Conservation (phyloP, 2,329 filamentous ascomycete species). For the Fusarium zealandicum region DNA sequence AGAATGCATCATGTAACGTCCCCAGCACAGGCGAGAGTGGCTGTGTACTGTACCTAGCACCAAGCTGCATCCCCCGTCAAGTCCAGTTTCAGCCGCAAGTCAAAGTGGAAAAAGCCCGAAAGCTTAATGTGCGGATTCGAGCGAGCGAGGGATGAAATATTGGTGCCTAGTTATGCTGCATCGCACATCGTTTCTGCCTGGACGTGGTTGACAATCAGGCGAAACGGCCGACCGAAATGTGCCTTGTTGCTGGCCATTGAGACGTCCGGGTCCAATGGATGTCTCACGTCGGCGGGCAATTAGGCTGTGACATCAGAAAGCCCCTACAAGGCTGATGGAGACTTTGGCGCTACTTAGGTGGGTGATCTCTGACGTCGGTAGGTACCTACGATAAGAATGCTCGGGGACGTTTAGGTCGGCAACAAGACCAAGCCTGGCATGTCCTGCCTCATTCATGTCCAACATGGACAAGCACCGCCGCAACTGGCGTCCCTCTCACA, state of each 20-base stretch:
- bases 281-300: slow-evolving; percentile 31
- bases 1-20: slow-evolving; percentile 7
- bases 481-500: slow-evolving; percentile 5
- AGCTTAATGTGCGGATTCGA: slow-evolving; percentile 5
- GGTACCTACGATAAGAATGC: neutral
- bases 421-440: neutral
- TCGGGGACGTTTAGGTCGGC: neutral
- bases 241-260: slow-evolving; percentile 20
- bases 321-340: slow-evolving; percentile 39
- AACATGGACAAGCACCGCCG: slow-evolving; percentile 27
- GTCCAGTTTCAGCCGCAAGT: slow-evolving; percentile 37
- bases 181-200: slow-evolving; percentile 11
- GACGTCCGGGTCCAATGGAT: too few relatives aligned
- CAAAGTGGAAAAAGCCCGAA: slow-evolving; percentile 37
- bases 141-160: neutral
- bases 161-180: neutral
- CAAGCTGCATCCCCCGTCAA: slow-evolving; percentile 17
- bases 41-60: slow-evolving; percentile 19
- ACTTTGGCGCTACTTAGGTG: slow-evolving; percentile 7
- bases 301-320: slow-evolving; percentile 36
- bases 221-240: slow-evolving; percentile 16
- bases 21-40: slow-evolving; percentile 16
- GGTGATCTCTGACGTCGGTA: neutral
- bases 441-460: slow-evolving; percentile 20
- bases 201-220: slow-evolving; percentile 5